Evolutionary conservation across 2,329 filamentous ascomycete species (phyloP).

Genomic region (Diplocarpon mali): DNA sequence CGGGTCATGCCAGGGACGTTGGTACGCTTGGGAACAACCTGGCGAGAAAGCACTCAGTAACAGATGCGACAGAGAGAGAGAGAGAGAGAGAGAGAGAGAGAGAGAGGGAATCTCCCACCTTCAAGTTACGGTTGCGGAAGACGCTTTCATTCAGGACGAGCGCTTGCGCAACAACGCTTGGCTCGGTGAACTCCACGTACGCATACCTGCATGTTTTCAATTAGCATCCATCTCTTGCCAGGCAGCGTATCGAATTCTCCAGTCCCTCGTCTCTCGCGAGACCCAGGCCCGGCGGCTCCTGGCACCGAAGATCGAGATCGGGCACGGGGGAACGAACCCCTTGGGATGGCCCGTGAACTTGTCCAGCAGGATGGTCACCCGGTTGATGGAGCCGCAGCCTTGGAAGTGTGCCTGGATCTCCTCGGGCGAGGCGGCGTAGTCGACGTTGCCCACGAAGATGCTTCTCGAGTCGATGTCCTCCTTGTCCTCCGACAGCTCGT

Average conservation of each 20-base stretch:
- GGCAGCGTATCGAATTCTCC: constrained; percentile 34
- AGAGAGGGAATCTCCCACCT: constrained; percentile 46
- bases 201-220: constrained; percentile 61
- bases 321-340: constrained; percentile 54
- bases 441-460: constrained; percentile 97
- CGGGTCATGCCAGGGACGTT: constrained; percentile 92
- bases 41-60: constrained; percentile 5
- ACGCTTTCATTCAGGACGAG: constrained; percentile 93
- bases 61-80: not conserved
- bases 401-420: constrained; percentile 98
- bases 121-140: constrained; percentile 89
- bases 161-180: constrained; percentile 82
- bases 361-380: constrained; percentile 92
- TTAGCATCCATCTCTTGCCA: constrained; percentile 46
- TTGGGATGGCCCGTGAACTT: constrained; percentile 99
- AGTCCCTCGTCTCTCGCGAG: not conserved
- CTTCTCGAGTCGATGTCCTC: constrained; percentile 91
- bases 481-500: constrained; percentile 80
- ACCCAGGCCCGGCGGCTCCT: not conserved
- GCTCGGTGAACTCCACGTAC: constrained; percentile 96
- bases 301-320: not conserved
- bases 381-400: constrained; percentile 93
- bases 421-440: constrained; percentile 93
- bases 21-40: constrained; percentile 86
- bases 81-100: not conserved